These are phyloP conservation scores for Trypanosoma lewisi DNA, from an alignment of 208 protist genomes.

Conservation along the genomic window DNA sequence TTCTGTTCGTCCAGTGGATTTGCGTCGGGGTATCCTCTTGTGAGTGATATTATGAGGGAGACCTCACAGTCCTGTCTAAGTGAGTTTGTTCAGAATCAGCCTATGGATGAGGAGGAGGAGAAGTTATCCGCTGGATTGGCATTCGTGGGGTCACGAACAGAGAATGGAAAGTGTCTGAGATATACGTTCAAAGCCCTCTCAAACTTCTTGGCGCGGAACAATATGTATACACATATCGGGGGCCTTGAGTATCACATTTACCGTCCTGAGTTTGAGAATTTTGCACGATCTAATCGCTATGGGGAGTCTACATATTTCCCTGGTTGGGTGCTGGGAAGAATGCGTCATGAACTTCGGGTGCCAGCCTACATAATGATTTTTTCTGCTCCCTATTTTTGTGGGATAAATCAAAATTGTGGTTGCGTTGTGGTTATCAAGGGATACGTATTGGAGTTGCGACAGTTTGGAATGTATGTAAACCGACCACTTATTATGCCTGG, in stretches of 20 bases:
- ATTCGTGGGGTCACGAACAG: slow-evolving; percentile 49
- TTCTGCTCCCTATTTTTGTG: slow-evolving; percentile 75
- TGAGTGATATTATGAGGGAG: slow-evolving; percentile 43
- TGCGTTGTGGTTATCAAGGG: slow-evolving; percentile 44
- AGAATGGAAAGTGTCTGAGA: slow-evolving; percentile 44
- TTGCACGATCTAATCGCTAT: slow-evolving; percentile 63
- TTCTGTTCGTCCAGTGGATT: slow-evolving; percentile 74
- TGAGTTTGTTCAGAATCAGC: slow-evolving; percentile 78
- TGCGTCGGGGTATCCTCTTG: slow-evolving; percentile 42
- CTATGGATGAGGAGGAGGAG: slow-evolving; percentile 85
- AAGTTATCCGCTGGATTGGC: slow-evolving; percentile 48
- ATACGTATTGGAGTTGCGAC: slow-evolving; percentile 44
- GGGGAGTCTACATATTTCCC: slow-evolving; percentile 81
- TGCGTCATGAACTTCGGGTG: slow-evolving; percentile 53
- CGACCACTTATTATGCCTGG: slow-evolving; percentile 67
- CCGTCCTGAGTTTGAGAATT: slow-evolving; percentile 69
- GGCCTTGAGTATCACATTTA: slow-evolving; percentile 82
- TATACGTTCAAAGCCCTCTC: slow-evolving; percentile 80
- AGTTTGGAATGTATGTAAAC: slow-evolving; percentile 43
- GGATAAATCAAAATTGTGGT: slow-evolving; percentile 76
- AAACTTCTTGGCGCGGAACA: slow-evolving; percentile 78
- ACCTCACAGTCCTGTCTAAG: slow-evolving; percentile 27
- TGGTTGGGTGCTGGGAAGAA: slow-evolving; percentile 63
- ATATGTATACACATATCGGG: slow-evolving; percentile 53
- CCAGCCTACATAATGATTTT: slow-evolving; percentile 70